Conservation (phyloP, 2,329 filamentous ascomycete genomes). For the Colletotrichum orchidophilum region DNA sequence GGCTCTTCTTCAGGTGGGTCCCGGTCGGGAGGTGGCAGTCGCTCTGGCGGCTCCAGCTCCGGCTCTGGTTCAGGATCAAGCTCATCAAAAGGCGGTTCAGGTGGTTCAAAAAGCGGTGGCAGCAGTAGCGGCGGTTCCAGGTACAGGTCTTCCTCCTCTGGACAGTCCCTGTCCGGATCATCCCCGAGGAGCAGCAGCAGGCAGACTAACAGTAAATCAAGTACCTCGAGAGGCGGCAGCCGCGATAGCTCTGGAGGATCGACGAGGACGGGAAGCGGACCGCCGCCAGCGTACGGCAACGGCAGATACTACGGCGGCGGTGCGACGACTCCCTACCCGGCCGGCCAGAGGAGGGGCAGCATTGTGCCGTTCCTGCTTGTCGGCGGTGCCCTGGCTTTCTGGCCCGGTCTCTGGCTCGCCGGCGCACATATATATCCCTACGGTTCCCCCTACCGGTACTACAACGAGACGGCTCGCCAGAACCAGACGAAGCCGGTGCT, state of each 20-base stretch:
- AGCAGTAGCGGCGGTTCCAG: constrained; percentile 31
- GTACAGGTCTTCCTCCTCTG: constrained; percentile 22
- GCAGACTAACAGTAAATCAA: not conserved
- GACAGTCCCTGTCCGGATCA: not conserved
- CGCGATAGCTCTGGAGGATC: constrained; percentile 55
- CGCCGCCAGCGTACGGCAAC: constrained; percentile 66
- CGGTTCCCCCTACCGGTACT: constrained; percentile 63
- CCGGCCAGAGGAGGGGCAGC: constrained; percentile 51
- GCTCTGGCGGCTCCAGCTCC: constrained; percentile 1
- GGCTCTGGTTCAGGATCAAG: constrained; percentile 34
- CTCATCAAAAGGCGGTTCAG: constrained; percentile 38
- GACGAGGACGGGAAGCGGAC: constrained; percentile 67
- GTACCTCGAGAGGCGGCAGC: constrained; percentile 15
- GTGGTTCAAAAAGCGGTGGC: constrained; percentile 15
- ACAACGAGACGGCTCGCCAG: constrained; percentile 53
- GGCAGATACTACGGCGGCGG: constrained; percentile 76
- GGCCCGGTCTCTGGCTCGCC: constrained; percentile 72
- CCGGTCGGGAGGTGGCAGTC: not conserved
- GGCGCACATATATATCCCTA: constrained; percentile 63
- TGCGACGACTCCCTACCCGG: constrained; percentile 65
- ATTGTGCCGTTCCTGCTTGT: constrained; percentile 62
- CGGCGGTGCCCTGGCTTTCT: constrained; percentile 61
- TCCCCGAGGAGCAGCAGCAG: not conserved
- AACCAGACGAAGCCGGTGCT: constrained; percentile 69
- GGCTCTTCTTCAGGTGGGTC: constrained; percentile 28